Evolutionary conservation across 1,139 yeast genomes (phyloP).

Genomic region (Martiniozyma asiatica): DNA sequence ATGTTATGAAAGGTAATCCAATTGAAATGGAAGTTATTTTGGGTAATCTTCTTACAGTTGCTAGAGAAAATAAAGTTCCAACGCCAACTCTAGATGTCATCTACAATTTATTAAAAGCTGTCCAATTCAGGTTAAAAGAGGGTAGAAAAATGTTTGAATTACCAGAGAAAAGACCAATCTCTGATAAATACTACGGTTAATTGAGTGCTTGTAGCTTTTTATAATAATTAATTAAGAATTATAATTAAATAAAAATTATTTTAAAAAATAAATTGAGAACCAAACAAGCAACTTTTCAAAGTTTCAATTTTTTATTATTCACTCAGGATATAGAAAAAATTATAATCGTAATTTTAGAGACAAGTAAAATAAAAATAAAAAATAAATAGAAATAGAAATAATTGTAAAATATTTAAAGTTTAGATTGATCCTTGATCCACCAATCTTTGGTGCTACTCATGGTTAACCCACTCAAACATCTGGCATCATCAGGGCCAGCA

Average conservation of each 20-base stretch:
- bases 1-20: conserved; percentile 37
- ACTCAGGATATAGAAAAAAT: no score
- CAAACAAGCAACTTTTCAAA: no score
- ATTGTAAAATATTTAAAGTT: no score
- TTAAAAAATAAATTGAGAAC: no score
- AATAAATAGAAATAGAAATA: no score
- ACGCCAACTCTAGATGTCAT: conserved; percentile 33
- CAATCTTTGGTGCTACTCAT: conserved; percentile 19
- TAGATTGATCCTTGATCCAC: conserved; percentile 6
- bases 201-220: not conserved
- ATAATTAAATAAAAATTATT: no score
- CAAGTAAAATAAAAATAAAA: no score
- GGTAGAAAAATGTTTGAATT: conserved; percentile 24
- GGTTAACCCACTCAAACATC: no score
- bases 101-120: conserved; percentile 28
- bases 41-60: conserved; percentile 40
- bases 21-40: conserved; percentile 45
- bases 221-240: no score
- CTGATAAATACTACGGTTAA: conserved; percentile 5
- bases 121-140: conserved; percentile 33
- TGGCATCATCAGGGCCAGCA: conserved; percentile 16
- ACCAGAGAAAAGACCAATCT: conserved; percentile 19
- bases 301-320: no score
- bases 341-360: no score
- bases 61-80: conserved; percentile 30